Evolutionary conservation across 2,329 filamentous ascomycete species (phyloP).

Genomic region (Epichloe uncinata): DNA sequence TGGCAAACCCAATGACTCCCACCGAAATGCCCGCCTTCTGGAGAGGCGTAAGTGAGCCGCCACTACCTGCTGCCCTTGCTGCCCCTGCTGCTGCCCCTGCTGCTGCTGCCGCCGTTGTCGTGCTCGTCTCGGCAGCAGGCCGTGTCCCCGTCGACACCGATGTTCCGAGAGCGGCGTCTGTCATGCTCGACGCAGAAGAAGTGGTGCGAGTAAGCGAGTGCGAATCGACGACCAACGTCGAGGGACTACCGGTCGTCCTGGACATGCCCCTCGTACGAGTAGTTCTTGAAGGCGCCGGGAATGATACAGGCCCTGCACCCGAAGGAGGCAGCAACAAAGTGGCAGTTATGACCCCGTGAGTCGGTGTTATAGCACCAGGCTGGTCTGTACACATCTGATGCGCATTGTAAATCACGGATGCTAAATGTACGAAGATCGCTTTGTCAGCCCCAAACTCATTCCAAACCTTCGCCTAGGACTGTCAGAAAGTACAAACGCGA

Average conservation of each 20-base stretch:
- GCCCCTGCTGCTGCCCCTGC: conserved; percentile 5
- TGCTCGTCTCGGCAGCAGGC: conserved; percentile 3
- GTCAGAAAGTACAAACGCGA: too few relatives aligned
- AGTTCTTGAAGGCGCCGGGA: conserved; percentile 11
- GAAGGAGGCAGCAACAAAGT: conserved; percentile 31
- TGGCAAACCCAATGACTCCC: conserved; percentile 35
- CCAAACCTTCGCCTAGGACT: background rate
- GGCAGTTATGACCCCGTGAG: conserved; percentile 44
- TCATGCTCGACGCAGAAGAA: background rate
- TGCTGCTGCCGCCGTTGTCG: background rate
- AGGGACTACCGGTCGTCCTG: conserved; percentile 2
- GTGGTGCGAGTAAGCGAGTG: background rate
- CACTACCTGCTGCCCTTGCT: conserved; percentile 7
- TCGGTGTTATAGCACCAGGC: conserved; percentile 37
- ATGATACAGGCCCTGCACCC: conserved; percentile 15
- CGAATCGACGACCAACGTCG: conserved; percentile 6
- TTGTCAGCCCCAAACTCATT: background rate
- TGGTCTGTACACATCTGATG: conserved; percentile 44
- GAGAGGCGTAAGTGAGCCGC: conserved; percentile 18
- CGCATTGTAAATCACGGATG: conserved; percentile 31
- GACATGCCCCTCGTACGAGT: background rate
- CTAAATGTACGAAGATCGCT: conserved; percentile 16
- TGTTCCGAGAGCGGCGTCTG: background rate
- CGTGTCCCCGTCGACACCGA: conserved; percentile 1
- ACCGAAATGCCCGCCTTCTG: conserved; percentile 47